Percentiles rank a stretch among this genome's conserved stretches.
These are phyloP conservation scores for Trichoderma virens DNA, from an alignment of 495 filamentous ascomycete genomes.

Conservation along the genomic window DNA sequence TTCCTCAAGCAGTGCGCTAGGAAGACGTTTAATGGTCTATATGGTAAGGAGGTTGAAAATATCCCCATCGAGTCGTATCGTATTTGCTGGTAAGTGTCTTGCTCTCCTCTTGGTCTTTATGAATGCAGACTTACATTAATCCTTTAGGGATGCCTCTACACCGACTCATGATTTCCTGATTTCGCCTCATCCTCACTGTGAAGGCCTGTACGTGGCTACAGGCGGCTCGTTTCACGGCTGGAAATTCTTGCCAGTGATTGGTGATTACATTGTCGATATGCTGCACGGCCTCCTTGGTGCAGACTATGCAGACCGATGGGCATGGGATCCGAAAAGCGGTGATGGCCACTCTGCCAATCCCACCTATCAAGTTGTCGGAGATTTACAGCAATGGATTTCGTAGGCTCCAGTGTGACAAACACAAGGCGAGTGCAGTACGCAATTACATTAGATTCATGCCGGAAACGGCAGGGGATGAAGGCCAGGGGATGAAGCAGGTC, in stretches of 20 bases:
- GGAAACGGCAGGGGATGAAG: not conserved
- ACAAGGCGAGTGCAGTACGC: not conserved
- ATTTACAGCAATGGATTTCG: conserved; percentile 9
- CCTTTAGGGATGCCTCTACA: conserved; percentile 29
- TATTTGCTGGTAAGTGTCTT: conserved; percentile 18
- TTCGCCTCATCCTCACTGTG: conserved; percentile 41
- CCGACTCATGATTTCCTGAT: conserved; percentile 52
- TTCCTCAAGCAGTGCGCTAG: conserved; percentile 16
- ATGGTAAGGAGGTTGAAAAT: conserved; percentile 14
- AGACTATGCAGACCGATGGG: conserved; percentile 41
- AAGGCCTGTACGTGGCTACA: conserved; percentile 37
- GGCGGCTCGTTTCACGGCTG: conserved; percentile 46
- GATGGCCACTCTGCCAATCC: conserved; percentile 12
- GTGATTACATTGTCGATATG: conserved; percentile 51
- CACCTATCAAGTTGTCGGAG: conserved; percentile 9
- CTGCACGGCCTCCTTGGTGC: conserved; percentile 39
- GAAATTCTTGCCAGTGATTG: conserved; percentile 56
- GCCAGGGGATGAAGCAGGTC: not conserved
- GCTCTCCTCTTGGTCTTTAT: not conserved
- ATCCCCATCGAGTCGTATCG: conserved; percentile 16
- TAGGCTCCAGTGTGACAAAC: not conserved
- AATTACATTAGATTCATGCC: not conserved
- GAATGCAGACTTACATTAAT: not conserved
- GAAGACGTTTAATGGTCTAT: conserved; percentile 12
- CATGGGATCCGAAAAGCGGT: conserved; percentile 38